phyloP scores from a whole-genome alignment of 106 monocot species.

The Vanilla planifolia region DNA sequence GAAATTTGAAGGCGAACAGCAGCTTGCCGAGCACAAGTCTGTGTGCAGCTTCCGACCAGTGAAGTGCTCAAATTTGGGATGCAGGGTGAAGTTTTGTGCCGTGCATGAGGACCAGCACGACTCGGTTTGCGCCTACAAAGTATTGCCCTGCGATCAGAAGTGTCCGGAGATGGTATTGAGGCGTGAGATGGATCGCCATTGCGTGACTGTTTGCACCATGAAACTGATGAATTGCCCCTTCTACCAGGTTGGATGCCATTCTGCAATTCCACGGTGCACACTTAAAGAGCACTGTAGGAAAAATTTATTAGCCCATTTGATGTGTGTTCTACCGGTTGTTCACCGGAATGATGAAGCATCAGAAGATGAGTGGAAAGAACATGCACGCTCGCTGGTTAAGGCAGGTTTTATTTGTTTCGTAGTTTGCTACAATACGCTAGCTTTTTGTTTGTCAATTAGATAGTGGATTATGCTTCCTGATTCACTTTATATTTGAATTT shows the following conservation, averaged over 20 bases:
- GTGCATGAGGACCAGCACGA: constrained; percentile 33
- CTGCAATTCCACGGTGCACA: constrained; percentile 27
- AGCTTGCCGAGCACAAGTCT: constrained; percentile 21
- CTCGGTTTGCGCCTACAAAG: constrained; percentile 34
- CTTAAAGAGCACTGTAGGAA: constrained; percentile 42
- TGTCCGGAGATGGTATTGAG: constrained; percentile 33
- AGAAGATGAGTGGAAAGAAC: constrained; percentile 26
- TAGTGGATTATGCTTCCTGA: too few relatives aligned
- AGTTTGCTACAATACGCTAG: too few relatives aligned
- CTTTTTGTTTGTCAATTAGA: too few relatives aligned
- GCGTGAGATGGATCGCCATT: constrained; percentile 75
- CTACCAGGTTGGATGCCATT: constrained; percentile 46
- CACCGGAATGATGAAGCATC: constrained; percentile 28
- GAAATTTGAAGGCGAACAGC: constrained; percentile 15
- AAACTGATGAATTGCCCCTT: constrained; percentile 65
- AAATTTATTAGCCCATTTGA: constrained; percentile 34
- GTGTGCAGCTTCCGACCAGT: constrained; percentile 34
- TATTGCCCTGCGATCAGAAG: constrained; percentile 52
- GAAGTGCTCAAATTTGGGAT: constrained; percentile 39
- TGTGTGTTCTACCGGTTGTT: constrained; percentile 31
- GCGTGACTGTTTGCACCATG: constrained; percentile 64
- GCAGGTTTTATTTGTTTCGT: too few relatives aligned
- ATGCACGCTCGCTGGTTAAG: constrained; percentile 28
- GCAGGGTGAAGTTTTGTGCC: constrained; percentile 33
- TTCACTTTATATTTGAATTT: too few relatives aligned